Conservation (phyloP, 768 basidiomycete species). For the Gloeostereum incarnatum region DNA sequence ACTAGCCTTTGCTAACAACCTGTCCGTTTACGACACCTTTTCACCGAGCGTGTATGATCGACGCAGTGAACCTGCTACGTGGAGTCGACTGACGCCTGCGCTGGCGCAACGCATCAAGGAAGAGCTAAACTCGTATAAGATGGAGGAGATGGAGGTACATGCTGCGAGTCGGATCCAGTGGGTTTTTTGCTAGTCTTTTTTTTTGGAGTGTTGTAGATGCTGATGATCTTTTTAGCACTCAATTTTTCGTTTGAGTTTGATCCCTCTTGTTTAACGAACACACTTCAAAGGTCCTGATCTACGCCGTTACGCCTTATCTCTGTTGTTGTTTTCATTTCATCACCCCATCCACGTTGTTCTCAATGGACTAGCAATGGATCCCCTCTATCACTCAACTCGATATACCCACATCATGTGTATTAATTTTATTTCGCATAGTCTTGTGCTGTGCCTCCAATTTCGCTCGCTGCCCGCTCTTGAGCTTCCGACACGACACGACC, state of each 20-base stretch:
- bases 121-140: conserved; percentile 96
- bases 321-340: too few relatives aligned
- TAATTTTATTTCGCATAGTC: conserved; percentile 10
- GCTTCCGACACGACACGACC: too few relatives aligned
- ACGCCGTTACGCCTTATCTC: conserved; percentile 3
- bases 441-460: conserved; percentile 8
- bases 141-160: conserved; percentile 99
- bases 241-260: conserved; percentile 72
- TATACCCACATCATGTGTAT: conserved; percentile 16
- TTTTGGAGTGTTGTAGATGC: not conserved
- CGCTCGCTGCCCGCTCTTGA: too few relatives aligned
- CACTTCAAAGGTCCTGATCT: conserved; percentile 4
- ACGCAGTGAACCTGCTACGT: conserved; percentile 92
- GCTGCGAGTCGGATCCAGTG: conserved; percentile 86
- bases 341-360: too few relatives aligned
- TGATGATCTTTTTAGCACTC: conserved; percentile 44
- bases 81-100: conserved; percentile 91
- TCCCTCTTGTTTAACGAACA: conserved; percentile 12
- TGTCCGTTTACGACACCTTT: conserved; percentile 98
- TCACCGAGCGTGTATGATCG: conserved; percentile 86
- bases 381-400: conserved; percentile 8
- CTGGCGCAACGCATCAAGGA: conserved; percentile 97
- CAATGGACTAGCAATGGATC: conserved; percentile 3
- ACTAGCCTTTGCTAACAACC: conserved; percentile 82
- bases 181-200: conserved; percentile 21